Evolutionary conservation across 495 filamentous ascomycete species (phyloP).

Genomic region (Aspergillus leporis): DNA sequence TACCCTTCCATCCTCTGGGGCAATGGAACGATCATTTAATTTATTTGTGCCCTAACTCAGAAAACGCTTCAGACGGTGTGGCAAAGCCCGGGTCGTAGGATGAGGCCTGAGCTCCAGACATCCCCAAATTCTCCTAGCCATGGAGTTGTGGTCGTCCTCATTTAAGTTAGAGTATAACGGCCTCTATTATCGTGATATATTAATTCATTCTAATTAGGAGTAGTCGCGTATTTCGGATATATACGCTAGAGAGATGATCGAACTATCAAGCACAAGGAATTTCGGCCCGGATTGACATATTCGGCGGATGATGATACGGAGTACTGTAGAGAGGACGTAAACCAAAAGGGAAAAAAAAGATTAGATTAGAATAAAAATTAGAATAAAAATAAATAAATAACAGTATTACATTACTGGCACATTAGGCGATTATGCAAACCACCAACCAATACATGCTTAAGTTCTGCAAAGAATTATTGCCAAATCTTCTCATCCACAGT

Average conservation of each 20-base stretch:
- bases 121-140: conserved; percentile 9
- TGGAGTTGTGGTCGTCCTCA: conserved; percentile 1
- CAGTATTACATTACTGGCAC: background rate
- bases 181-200: background rate
- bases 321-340: background rate
- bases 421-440: background rate
- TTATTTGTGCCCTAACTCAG: background rate
- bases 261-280: background rate
- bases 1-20: background rate
- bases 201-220: background rate
- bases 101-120: conserved; percentile 18
- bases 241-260: background rate
- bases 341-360: background rate
- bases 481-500: background rate
- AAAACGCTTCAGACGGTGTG: conserved; percentile 8
- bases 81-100: conserved; percentile 10
- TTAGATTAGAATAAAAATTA: no score
- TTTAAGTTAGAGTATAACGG: conserved; percentile 10
- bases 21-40: background rate
- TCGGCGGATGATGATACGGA: background rate
- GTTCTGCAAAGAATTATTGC: background rate
- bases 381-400: no score
- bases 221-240: background rate
- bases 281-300: background rate
- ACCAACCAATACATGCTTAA: background rate